Percentiles rank a stretch among this genome's conserved stretches.
Conservation (phyloP, 805 yeast species). For the Candida coquimbonensis region DNA sequence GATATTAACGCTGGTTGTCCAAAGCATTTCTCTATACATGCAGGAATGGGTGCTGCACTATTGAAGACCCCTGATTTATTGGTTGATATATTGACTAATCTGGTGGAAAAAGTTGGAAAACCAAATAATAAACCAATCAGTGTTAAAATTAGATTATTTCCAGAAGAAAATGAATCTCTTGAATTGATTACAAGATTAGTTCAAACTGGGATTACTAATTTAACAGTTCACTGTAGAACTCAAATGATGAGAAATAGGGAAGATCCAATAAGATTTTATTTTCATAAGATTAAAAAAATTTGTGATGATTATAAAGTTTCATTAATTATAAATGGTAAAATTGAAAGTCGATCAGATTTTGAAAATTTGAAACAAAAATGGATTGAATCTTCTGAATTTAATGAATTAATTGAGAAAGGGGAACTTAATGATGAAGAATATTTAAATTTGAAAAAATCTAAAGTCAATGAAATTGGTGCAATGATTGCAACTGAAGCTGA, state of each 20-base stretch:
- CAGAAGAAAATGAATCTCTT: slow-evolving; percentile 53
- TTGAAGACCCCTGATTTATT: slow-evolving; percentile 74
- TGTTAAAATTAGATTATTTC: slow-evolving; percentile 80
- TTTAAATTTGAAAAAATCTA: background rate
- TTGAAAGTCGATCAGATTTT: slow-evolving; percentile 50
- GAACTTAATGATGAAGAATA: background rate
- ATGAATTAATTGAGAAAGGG: background rate
- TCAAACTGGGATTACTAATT: slow-evolving; percentile 73
- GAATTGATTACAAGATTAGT: slow-evolving; percentile 50
- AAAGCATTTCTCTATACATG: slow-evolving; percentile 86
- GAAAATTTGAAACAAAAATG: slow-evolving; percentile 39
- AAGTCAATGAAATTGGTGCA: slow-evolving; percentile 65
- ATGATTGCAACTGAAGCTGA: slow-evolving; percentile 95
- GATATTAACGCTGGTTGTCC: slow-evolving; percentile 98
- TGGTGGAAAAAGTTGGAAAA: slow-evolving; percentile 76
- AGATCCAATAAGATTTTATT: slow-evolving; percentile 64
- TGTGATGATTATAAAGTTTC: slow-evolving; percentile 60
- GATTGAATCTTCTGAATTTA: slow-evolving; percentile 3
- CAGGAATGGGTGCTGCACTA: slow-evolving; percentile 98
- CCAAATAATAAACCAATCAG: slow-evolving; percentile 77
- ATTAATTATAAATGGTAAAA: slow-evolving; percentile 77
- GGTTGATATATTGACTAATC: slow-evolving; percentile 54
- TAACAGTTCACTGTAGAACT: slow-evolving; percentile 91
- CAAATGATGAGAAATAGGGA: slow-evolving; percentile 85
- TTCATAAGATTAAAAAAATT: slow-evolving; percentile 52